These are phyloP conservation scores for Venturia oleaginea DNA, from an alignment of 2,329 filamentous ascomycete genomes.

Conservation along the genomic window DNA sequence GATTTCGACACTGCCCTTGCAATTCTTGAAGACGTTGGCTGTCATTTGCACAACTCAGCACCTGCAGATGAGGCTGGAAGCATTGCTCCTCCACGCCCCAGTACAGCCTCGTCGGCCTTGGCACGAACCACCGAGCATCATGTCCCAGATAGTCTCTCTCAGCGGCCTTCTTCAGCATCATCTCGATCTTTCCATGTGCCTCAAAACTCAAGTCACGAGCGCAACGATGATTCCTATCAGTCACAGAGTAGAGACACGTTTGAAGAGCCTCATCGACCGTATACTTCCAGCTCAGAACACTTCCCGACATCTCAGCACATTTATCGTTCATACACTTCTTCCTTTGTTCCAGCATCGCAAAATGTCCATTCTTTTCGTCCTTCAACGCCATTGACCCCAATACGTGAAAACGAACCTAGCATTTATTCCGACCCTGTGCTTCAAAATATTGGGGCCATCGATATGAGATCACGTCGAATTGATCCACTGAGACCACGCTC, in stretches of 20 bases:
- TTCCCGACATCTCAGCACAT: conserved; percentile 4
- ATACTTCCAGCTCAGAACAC: not conserved
- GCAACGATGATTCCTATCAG: not conserved
- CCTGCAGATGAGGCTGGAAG: conserved; percentile 9
- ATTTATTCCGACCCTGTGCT: conserved; percentile 6
- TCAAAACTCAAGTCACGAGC: not conserved
- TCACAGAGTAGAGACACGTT: not conserved
- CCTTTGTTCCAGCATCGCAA: not conserved
- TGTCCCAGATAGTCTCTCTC: conserved; percentile 17
- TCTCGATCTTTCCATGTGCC: conserved; percentile 4
- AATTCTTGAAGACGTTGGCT: conserved; percentile 26
- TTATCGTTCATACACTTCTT: conserved; percentile 5
- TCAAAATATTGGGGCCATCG: conserved; percentile 6
- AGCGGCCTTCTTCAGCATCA: conserved; percentile 13
- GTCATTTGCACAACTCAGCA: conserved; percentile 21
- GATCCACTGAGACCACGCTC: conserved; percentile 7
- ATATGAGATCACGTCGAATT: not conserved
- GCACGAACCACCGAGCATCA: not conserved
- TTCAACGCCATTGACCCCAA: conserved; percentile 7
- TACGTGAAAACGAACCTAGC: conserved; percentile 5
- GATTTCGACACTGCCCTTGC: conserved; percentile 29
- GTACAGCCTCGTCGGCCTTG: not conserved
- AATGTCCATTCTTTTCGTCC: not conserved
- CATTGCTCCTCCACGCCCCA: not conserved
- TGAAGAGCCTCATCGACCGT: not conserved